Conservation (phyloP, 179 eudicot genomes). For the Corrigiola litoralis region DNA sequence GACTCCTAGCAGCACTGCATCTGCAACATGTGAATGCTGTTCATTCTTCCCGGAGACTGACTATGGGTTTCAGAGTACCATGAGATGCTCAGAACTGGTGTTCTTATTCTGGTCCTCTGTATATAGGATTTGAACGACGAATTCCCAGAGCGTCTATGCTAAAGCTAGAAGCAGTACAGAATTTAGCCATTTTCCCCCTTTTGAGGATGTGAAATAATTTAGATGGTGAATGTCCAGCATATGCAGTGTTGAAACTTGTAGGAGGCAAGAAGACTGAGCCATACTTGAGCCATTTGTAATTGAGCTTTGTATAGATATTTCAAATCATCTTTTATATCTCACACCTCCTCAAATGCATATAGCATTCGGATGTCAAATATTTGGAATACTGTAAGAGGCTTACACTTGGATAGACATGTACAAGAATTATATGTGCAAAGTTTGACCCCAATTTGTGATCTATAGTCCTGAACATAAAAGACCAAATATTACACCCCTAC, state of each 20-base stretch:
- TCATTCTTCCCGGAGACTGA: conserved; percentile 21
- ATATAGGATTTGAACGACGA: conserved; percentile 9
- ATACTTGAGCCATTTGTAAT: no score
- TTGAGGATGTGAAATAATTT: neutral
- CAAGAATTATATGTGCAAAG: neutral
- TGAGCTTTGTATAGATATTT: no score
- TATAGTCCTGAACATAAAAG: neutral
- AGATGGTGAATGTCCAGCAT: neutral
- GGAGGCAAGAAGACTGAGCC: neutral
- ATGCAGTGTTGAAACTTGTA: neutral
- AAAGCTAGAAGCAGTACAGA: neutral
- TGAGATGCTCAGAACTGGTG: conserved; percentile 4
- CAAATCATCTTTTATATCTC: no score
- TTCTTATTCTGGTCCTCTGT: conserved; percentile 12
- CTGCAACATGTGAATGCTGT: conserved; percentile 34
- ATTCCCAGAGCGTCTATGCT: neutral
- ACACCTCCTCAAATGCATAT: neutral
- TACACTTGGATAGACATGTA: conserved; percentile 12
- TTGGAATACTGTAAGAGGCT: neutral
- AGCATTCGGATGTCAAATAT: neutral
- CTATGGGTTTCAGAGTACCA: conserved; percentile 24
- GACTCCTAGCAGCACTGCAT: conserved; percentile 44
- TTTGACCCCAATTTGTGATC: neutral
- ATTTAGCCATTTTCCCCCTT: neutral
- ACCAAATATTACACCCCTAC: neutral